These are phyloP conservation scores for Alternaria triticimaculans DNA, from an alignment of 2,329 filamentous ascomycete species.

Conservation along the genomic window DNA sequence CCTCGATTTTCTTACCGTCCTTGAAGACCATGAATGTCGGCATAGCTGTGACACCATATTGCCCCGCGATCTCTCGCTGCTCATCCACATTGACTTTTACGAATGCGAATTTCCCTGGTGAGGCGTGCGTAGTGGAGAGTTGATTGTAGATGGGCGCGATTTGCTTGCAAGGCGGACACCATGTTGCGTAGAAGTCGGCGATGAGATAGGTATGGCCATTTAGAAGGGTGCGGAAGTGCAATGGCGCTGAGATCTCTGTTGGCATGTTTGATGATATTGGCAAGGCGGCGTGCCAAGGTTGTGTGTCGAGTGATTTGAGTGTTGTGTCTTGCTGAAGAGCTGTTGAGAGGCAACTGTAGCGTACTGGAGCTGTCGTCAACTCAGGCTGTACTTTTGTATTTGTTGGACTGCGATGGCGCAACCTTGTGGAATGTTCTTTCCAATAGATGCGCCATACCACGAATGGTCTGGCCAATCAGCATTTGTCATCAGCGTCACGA, in stretches of 20 bases:
- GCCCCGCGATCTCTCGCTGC: conserved; percentile 55
- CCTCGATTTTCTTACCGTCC: conserved; percentile 38
- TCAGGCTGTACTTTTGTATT: background rate
- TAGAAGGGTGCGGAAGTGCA: conserved; percentile 47
- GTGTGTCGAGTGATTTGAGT: background rate
- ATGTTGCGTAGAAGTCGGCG: conserved; percentile 61
- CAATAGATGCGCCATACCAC: background rate
- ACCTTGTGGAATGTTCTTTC: conserved; percentile 31
- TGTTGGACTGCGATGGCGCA: conserved; percentile 2
- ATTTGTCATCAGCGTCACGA: conserved; percentile 29
- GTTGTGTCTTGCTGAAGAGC: background rate
- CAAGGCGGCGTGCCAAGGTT: background rate
- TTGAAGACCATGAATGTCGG: conserved; percentile 46
- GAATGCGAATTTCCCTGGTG: conserved; percentile 56
- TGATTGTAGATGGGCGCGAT: conserved; percentile 61
- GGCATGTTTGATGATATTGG: conserved; percentile 32
- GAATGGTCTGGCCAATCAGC: conserved; percentile 9
- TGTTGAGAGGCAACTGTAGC: background rate
- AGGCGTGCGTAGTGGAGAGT: conserved; percentile 57
- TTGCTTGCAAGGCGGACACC: conserved; percentile 64
- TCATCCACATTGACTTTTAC: conserved; percentile 64
- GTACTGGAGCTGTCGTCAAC: background rate
- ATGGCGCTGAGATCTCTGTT: conserved; percentile 39
- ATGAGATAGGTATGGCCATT: conserved; percentile 51
- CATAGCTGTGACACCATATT: conserved; percentile 58